These are phyloP conservation scores for Barbarea vulgaris DNA, from an alignment of 345 rosid genomes.

Conservation along the genomic window DNA sequence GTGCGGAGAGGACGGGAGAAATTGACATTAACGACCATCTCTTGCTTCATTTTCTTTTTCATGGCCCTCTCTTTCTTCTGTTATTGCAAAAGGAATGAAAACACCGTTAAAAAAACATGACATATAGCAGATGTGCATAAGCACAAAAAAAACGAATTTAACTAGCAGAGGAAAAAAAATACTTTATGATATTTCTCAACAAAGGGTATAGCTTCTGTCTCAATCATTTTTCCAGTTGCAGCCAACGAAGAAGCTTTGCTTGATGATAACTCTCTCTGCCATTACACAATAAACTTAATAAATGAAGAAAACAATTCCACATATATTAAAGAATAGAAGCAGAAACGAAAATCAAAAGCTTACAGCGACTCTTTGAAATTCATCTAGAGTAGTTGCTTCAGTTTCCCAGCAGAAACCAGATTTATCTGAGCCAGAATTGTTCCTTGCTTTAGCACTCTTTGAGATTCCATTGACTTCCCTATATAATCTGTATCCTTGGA, in stretches of 20 bases:
- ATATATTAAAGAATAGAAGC: conserved; percentile 18
- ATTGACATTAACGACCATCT: conserved; percentile 48
- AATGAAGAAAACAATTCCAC: background rate
- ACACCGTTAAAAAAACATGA: background rate
- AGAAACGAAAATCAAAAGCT: conserved; percentile 31
- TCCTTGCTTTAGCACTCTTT: conserved; percentile 41
- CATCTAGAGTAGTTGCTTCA: conserved; percentile 73
- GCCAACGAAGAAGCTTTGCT: conserved; percentile 56
- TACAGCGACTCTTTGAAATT: conserved; percentile 64
- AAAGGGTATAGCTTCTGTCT: conserved; percentile 56
- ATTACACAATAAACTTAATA: conserved; percentile 12
- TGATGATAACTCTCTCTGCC: conserved; percentile 66
- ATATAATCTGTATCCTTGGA: conserved; percentile 77
- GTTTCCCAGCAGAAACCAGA: conserved; percentile 67
- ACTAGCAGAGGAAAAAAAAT: conserved; percentile 27
- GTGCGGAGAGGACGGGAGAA: conserved; percentile 40
- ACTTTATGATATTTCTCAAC: conserved; percentile 71
- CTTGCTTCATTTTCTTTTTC: conserved; percentile 59
- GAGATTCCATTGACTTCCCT: conserved; percentile 51
- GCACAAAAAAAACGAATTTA: background rate
- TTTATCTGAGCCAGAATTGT: conserved; percentile 39
- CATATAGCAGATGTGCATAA: background rate
- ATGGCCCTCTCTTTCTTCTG: conserved; percentile 75
- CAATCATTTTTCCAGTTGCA: conserved; percentile 56
- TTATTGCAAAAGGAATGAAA: conserved; percentile 11